These are phyloP conservation scores for Liriodendron chinense DNA, from an alignment of 164 flowering plant genomes.

Conservation along the genomic window DNA sequence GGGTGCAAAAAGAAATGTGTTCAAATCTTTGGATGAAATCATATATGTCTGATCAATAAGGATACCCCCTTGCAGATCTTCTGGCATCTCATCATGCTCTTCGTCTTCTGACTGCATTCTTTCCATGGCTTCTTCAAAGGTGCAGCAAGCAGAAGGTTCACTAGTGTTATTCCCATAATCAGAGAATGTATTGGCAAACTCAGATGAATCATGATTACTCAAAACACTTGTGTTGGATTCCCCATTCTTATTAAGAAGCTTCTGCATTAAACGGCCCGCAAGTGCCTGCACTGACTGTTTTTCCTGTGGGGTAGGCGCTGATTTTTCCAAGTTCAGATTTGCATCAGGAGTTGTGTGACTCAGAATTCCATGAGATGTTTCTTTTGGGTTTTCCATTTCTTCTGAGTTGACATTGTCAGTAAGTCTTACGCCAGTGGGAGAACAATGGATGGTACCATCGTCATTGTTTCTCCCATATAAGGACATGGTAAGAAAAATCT, in stretches of 20 bases:
- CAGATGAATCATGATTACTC: conserved; percentile 43
- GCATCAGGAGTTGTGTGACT: conserved; percentile 21
- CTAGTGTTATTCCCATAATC: conserved; percentile 45
- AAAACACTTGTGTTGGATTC: conserved; percentile 22
- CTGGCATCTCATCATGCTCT: conserved; percentile 48
- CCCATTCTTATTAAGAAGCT: conserved; percentile 51
- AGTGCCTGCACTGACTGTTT: conserved; percentile 50
- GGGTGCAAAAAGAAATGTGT: conserved; percentile 55
- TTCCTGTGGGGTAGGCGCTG: conserved; percentile 26
- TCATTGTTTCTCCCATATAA: conserved; percentile 43
- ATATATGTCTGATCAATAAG: conserved; percentile 55
- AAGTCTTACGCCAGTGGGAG: conserved; percentile 15
- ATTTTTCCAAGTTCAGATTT: conserved; percentile 12
- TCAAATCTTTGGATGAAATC: conserved; percentile 44
- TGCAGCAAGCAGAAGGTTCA: conserved; percentile 26
- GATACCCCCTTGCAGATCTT: conserved; percentile 58
- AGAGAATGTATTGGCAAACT: conserved; percentile 34
- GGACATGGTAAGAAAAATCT: conserved; percentile 59
- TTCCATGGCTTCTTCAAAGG: conserved; percentile 61
- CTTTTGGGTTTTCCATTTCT: conserved; percentile 22
- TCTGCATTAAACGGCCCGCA: conserved; percentile 44
- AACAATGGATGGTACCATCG: not conserved
- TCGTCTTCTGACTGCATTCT: conserved; percentile 35
- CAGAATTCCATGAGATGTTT: conserved; percentile 17
- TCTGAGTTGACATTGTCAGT: conserved; percentile 13